Evolutionary conservation across 345 rosid genomes (phyloP).

Genomic region (Pistacia vera): DNA sequence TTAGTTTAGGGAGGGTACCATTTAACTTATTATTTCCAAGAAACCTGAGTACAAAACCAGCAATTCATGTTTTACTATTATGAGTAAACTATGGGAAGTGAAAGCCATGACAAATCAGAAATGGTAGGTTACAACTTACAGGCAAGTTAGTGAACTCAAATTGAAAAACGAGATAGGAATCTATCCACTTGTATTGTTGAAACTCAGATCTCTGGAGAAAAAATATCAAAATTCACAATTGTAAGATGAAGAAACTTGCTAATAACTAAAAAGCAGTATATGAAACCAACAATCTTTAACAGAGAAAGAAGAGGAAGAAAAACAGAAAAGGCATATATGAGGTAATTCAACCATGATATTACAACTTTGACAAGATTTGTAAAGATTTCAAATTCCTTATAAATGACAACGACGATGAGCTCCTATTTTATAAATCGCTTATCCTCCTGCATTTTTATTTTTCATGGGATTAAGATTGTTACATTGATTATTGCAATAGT

Average conservation of each 20-base stretch:
- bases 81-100: neutral
- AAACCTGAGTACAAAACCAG: constrained; percentile 51
- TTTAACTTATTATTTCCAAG: constrained; percentile 54
- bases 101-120: neutral
- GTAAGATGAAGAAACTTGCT: neutral
- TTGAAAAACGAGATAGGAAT: constrained; percentile 46
- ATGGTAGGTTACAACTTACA: constrained; percentile 43
- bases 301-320: neutral
- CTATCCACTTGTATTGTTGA: constrained; percentile 44
- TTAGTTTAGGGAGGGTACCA: constrained; percentile 52
- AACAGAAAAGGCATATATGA: neutral
- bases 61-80: neutral
- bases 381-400: constrained; percentile 51
- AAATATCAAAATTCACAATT: neutral
- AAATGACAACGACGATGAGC: constrained; percentile 48
- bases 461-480: constrained; percentile 2
- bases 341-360: neutral
- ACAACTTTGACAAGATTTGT: constrained; percentile 1
- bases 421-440: constrained; percentile 59
- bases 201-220: constrained; percentile 58
- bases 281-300: neutral
- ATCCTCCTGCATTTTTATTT: constrained; percentile 51
- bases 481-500: neutral
- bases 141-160: constrained; percentile 37
- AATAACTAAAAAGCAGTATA: neutral